These are phyloP conservation scores for Dentipellis sp. DNA, from an alignment of 768 basidiomycete species.

Conservation along the genomic window DNA sequence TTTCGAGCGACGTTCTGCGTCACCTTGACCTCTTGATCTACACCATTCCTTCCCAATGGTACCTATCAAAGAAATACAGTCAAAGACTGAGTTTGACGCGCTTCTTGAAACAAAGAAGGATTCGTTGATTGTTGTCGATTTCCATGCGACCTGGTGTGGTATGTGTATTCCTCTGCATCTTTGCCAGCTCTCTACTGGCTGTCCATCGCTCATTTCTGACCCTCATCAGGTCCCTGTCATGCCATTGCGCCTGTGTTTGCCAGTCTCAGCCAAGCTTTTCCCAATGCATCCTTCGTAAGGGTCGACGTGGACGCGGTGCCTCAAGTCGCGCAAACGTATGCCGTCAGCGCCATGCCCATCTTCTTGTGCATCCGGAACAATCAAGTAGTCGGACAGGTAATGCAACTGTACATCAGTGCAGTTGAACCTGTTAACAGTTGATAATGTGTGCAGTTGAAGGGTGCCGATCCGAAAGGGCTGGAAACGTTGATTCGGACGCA, in stretches of 20 bases:
- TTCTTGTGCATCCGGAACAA: conserved; percentile 19
- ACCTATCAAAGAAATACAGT: neutral
- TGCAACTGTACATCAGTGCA: neutral
- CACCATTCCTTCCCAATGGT: too few species aligned
- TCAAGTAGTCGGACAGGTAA: conserved; percentile 13
- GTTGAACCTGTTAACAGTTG: neutral
- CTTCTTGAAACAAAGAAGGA: neutral
- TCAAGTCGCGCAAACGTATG: conserved; percentile 6
- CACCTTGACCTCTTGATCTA: too few species aligned
- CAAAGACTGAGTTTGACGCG: neutral
- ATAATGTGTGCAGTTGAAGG: neutral
- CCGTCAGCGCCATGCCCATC: conserved; percentile 12
- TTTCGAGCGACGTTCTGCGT: too few species aligned
- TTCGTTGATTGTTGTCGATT: neutral
- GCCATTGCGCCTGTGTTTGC: neutral
- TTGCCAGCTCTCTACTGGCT: neutral
- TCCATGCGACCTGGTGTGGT: neutral
- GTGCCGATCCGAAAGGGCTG: neutral
- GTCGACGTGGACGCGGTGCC: neutral
- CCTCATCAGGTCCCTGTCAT: neutral
- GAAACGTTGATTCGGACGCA: neutral
- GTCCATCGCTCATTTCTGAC: neutral
- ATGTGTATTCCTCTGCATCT: neutral
- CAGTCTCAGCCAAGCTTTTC: neutral
- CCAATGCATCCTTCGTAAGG: neutral